Evolutionary conservation across 257 asterid species (phyloP).

Genomic region (Scutellaria baicalensis): DNA sequence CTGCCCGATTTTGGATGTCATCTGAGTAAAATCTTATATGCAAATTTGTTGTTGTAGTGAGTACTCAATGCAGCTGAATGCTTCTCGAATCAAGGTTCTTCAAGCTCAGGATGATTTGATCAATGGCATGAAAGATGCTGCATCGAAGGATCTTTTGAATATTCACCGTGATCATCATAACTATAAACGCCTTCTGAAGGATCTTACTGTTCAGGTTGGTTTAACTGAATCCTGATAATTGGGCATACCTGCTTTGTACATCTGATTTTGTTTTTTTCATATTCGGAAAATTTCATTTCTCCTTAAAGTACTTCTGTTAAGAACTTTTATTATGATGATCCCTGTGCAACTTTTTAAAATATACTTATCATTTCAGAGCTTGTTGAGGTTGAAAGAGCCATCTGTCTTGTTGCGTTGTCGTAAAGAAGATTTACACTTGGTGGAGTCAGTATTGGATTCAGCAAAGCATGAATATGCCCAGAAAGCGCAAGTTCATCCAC

Average conservation of each 20-base stretch:
- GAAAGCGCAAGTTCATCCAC: constrained; percentile 60
- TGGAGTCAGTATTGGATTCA: constrained; percentile 56
- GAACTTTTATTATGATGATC: too few relatives aligned
- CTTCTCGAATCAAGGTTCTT: constrained; percentile 77
- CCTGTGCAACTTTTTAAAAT: neutral
- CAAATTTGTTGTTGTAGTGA: constrained; percentile 41
- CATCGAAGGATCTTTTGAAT: constrained; percentile 55
- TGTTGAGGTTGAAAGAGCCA: constrained; percentile 95
- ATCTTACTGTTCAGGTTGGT: constrained; percentile 79
- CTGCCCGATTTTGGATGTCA: neutral
- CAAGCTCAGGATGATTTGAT: constrained; percentile 84
- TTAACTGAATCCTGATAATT: neutral
- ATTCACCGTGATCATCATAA: constrained; percentile 47
- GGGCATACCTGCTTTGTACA: neutral
- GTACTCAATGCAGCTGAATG: constrained; percentile 84
- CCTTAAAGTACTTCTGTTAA: neutral
- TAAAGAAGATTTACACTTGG: constrained; percentile 54
- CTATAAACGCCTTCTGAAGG: constrained; percentile 62
- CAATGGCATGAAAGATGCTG: constrained; percentile 57
- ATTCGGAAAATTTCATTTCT: neutral
- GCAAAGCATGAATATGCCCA: constrained; percentile 73
- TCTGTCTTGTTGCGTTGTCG: constrained; percentile 86
- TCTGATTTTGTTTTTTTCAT: neutral
- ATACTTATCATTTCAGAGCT: constrained; percentile 48
- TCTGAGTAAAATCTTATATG: constrained; percentile 7